Conservation (phyloP, 23 red algal species). For the Cyanidioschyzon merolae region DNA sequence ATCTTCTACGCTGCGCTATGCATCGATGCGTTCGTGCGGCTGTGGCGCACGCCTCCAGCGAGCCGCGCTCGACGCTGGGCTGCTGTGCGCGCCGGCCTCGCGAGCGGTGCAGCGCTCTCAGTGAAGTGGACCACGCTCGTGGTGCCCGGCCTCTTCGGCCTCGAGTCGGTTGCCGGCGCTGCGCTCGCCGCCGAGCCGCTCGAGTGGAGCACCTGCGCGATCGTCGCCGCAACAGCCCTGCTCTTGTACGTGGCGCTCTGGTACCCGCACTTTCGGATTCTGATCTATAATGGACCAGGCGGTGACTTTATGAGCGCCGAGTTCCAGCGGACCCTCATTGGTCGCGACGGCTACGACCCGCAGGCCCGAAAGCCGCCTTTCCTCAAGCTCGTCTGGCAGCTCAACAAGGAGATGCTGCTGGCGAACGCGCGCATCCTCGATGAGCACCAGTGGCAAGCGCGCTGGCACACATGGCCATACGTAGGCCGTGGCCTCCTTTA, state of each 20-base stretch:
- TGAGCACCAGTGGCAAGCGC: conserved; percentile 68
- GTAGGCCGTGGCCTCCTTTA: conserved; percentile 88
- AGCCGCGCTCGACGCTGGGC: conserved; percentile 31
- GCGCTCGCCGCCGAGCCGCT: conserved; percentile 31
- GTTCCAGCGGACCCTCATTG: conserved; percentile 61
- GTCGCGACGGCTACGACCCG: conserved; percentile 56
- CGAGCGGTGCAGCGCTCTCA: conserved; percentile 44
- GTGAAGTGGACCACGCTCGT: conserved; percentile 82
- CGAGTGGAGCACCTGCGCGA: conserved; percentile 40
- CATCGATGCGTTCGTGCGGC: conserved; percentile 35
- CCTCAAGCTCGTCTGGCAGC: conserved; percentile 44
- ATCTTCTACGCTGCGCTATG: conserved; percentile 54
- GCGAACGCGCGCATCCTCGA: conserved; percentile 64
- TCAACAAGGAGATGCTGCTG: conserved; percentile 83
- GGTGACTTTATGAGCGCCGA: conserved; percentile 74
- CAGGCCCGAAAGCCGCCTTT: conserved; percentile 30
- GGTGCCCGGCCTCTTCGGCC: conserved; percentile 64
- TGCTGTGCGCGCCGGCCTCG: conserved; percentile 35
- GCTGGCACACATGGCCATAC: conserved; percentile 80
- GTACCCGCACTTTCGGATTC: conserved; percentile 71
- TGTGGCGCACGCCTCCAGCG: conserved; percentile 53
- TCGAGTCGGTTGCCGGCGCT: conserved; percentile 64
- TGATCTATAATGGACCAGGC: conserved; percentile 50
- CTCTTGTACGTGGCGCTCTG: conserved; percentile 51
- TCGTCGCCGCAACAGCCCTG: conserved; percentile 43